These are phyloP conservation scores for Syzygium aqueum DNA, from an alignment of 345 rosid genomes.

Conservation along the genomic window DNA sequence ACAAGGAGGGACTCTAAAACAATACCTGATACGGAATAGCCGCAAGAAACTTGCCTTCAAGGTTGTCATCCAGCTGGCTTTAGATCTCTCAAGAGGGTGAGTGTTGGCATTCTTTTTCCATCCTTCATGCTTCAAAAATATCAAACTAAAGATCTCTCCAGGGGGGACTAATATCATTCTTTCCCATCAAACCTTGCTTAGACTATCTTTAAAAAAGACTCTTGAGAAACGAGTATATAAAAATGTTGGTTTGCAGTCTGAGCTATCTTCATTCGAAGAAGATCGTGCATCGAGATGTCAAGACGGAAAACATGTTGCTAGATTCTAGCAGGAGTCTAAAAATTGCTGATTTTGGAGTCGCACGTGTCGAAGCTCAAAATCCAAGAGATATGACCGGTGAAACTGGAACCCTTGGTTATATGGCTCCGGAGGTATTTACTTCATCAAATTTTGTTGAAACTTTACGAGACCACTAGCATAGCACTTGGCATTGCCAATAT, in stretches of 20 bases:
- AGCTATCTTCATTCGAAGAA: slow-evolving; percentile 45
- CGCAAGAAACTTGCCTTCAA: slow-evolving; percentile 30
- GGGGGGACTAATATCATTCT: background rate
- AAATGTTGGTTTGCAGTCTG: slow-evolving; percentile 18
- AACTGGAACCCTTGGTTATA: slow-evolving; percentile 45
- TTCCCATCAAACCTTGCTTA: background rate
- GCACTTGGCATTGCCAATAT: background rate
- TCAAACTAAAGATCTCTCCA: background rate
- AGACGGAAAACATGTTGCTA: slow-evolving; percentile 38
- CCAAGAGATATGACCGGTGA: slow-evolving; percentile 47
- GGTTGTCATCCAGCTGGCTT: slow-evolving; percentile 32
- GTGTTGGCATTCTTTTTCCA: background rate
- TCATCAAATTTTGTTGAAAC: background rate
- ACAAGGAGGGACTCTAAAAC: slow-evolving; percentile 34
- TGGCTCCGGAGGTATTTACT: slow-evolving; percentile 42
- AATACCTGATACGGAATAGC: slow-evolving; percentile 32
- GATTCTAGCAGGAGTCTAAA: slow-evolving; percentile 26
- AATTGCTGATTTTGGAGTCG: slow-evolving; percentile 51
- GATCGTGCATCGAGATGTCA: slow-evolving; percentile 45
- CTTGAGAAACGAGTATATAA: background rate
- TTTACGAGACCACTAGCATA: background rate
- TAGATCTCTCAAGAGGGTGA: slow-evolving; percentile 45
- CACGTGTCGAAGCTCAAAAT: slow-evolving; percentile 45
- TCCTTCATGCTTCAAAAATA: background rate
- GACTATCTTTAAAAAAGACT: background rate